Evolutionary conservation across 495 filamentous ascomycete species (phyloP), one percentile per base, ranked within the genome.

Genomic region (Daldinia childiae): DNA sequence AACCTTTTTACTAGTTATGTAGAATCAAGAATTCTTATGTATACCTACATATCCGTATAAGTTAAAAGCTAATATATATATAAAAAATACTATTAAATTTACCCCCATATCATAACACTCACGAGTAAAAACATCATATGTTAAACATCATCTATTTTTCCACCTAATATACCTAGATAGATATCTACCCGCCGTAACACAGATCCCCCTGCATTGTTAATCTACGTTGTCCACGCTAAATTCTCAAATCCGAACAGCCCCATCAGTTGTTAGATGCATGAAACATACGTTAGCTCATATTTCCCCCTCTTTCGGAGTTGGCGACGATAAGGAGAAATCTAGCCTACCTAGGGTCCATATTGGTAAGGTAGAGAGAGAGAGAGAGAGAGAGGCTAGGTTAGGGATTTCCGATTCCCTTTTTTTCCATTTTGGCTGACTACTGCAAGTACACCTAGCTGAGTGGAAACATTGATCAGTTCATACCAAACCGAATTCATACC

Each of bases 231-330:
- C 26, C 45, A 62, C 52, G n/a, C 52, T 58, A 58, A 62, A 29
- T 21, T 43, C 26, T 43, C 36, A 36, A 45, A n/a, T 41, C 64
- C 38, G 29, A 67, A 67, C 26, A 55, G 52, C 43, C 57, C 43
- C 57, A 36, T 41, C 57, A 61, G 57, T 60, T 48, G 55, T 34
- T 57, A 38, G 55, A 39, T 58, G 55, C 63, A 58, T 51, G 43
- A 43, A 58, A 61, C 57, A 24, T 61, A 55, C 45, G 26, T 54
- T 60, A 54, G 43, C 43, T 56, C 5, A 26, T 34, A 4, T 17
- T 56, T 55, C 36, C 65, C 57, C 34, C 64, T 57, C 58, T 69
- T 58, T 64, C 52, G 66, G 59, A 54, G 54, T 45, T 63, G 59
- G 38, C 26, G 41, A 64, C 48, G 60, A 54, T 69, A 58, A 58